Conservation (phyloP, 2,329 filamentous ascomycete species). For the Sclerotiophoma versabilis region DNA sequence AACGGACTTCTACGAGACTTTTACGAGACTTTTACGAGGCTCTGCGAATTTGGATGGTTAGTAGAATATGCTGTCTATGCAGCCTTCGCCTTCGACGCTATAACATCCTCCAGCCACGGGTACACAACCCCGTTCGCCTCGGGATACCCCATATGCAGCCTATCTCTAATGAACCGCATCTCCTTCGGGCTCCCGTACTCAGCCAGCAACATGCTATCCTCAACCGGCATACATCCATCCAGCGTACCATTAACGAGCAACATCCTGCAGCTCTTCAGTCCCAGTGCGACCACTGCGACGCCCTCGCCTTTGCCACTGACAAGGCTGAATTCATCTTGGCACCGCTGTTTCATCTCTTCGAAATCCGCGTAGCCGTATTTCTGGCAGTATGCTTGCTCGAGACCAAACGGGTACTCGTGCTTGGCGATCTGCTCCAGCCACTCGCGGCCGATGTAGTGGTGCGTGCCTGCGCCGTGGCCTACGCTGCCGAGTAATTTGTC, state of each 20-base stretch:
- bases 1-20: too few relatives aligned
- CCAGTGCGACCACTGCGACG: slow-evolving; percentile 42
- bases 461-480: slow-evolving; percentile 62
- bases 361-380: slow-evolving; percentile 53
- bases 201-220: slow-evolving; percentile 63
- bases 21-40: too few relatives aligned
- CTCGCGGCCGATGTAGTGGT: slow-evolving; percentile 63
- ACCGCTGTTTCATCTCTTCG: slow-evolving; percentile 56
- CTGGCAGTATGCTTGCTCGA: slow-evolving; percentile 56
- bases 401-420: slow-evolving; percentile 66
- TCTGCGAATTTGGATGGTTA: too few relatives aligned
- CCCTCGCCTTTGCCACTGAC: slow-evolving; percentile 61
- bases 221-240: slow-evolving; percentile 68
- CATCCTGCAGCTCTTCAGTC: slow-evolving; percentile 55
- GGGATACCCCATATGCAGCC: slow-evolving; percentile 57
- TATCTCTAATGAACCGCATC: slow-evolving; percentile 53
- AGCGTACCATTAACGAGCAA: slow-evolving; percentile 64
- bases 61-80: too few relatives aligned
- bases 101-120: slow-evolving; percentile 43
- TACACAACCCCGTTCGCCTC: slow-evolving; percentile 42
- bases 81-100: slow-evolving; percentile 25
- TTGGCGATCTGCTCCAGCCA: slow-evolving; percentile 62
- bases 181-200: slow-evolving; percentile 62
- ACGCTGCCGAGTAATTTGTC: slow-evolving; percentile 57
- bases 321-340: slow-evolving; percentile 59